Percentiles rank a stretch among this genome's conserved stretches.
Conservation (phyloP, 805 yeast genomes). For the Crinitomyces ghanaensis region DNA sequence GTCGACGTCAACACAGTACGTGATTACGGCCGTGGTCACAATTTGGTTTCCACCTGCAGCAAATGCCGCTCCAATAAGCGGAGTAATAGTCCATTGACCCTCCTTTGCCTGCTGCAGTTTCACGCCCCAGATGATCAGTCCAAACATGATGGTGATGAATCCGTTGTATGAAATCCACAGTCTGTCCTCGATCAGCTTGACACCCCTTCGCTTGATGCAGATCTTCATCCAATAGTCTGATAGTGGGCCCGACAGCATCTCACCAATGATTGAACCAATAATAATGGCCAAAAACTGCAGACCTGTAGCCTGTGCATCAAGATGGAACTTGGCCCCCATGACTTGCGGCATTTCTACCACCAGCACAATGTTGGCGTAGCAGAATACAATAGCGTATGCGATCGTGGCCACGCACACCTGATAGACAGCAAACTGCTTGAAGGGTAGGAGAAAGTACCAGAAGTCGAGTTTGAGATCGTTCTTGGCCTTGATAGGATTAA, state of each 20-base stretch:
- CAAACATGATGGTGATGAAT: conserved; percentile 16
- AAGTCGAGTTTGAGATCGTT: neutral
- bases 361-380: conserved; percentile 20
- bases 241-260: conserved; percentile 19
- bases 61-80: conserved; percentile 20
- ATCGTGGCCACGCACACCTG: conserved; percentile 14
- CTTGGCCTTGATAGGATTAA: no score
- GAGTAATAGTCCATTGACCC: conserved; percentile 19
- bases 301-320: conserved; percentile 21
- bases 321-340: conserved; percentile 15
- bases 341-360: conserved; percentile 21
- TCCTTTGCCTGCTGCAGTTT: conserved; percentile 12
- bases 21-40: conserved; percentile 20
- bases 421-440: conserved; percentile 2
- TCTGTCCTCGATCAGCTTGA: conserved; percentile 14
- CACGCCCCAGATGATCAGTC: conserved; percentile 20
- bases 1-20: conserved; percentile 19
- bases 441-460: conserved; percentile 6
- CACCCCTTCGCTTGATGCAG: conserved; percentile 2
- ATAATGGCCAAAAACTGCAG: conserved; percentile 20
- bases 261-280: conserved; percentile 22
- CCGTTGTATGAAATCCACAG: conserved; percentile 21
- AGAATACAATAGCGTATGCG: conserved; percentile 18
- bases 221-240: conserved; percentile 22
- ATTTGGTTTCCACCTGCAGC: conserved; percentile 21